Base-by-base conservation (phyloP, 805 yeast genomes). In the Starmera caribaea region DNA sequence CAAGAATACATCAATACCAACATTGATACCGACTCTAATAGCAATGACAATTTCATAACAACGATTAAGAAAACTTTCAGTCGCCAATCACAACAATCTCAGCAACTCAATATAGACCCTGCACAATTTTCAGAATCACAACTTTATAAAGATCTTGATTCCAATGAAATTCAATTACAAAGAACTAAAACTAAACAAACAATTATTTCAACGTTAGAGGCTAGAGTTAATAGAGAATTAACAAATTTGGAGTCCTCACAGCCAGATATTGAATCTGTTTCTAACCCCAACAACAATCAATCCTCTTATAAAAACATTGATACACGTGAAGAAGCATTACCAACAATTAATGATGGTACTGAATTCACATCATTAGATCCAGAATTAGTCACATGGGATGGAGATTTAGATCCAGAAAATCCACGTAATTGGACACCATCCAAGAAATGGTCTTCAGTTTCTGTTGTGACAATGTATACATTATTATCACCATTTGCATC, bases 351-450 rank as follows among this genome's bases (percentile, higher is more conserved):
- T 38, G 71, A 66, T 40, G 84, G 84, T 24, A 63, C 62, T 8
- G 82, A 78, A 49, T 77, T 71, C 51, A 60, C 61, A 28, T 53
- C 56, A 5, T 57, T 75, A 9, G 85, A 80, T 48, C 85, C 84
- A 0, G 84, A 80, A 48, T 59, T 80, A 36, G 77, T 80, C 10
- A 71, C 83, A 2, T 80, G 85, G 85, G 75, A 76, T 28, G 77
- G 79, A 3, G 68, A 66, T 14, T 69, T 73, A 38, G 88, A 80
- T 50, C 76, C 79, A 0, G 60, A 58, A 12, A 69, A 74, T 51
- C 86, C 88, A n/a, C 59, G 81, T 42, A 80, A 80, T 54, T 80
- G 85, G 85, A 26, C 68, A 1, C 21, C 39, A 1, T 14, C 40
- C 3, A 50, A 61, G 34, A 78, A 79, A 49, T 55, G 68, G 50